phyloP scores from a whole-genome alignment of 495 filamentous ascomycete species.

The Penicillium longicatenatum region DNA sequence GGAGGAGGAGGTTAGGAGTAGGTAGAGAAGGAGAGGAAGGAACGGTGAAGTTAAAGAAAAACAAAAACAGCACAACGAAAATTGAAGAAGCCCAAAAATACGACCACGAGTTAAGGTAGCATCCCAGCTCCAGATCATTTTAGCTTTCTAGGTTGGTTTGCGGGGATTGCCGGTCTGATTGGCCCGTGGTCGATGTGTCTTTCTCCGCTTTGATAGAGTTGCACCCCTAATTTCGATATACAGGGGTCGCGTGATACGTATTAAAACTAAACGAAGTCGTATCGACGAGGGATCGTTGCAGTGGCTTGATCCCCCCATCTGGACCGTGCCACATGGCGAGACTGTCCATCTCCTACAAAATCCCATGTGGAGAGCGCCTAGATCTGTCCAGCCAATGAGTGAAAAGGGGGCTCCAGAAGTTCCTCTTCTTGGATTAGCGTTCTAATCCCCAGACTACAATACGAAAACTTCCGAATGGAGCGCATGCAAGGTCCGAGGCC shows the following conservation, averaged over 20 bases:
- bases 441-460: too few species aligned
- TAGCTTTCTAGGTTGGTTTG: background rate
- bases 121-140: conserved; percentile 9
- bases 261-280: background rate
- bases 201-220: conserved; percentile 24
- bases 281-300: background rate
- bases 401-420: background rate
- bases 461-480: too few species aligned
- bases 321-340: too few species aligned
- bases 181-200: background rate
- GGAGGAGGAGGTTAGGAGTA: background rate
- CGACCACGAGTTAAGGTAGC: conserved; percentile 29
- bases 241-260: background rate
- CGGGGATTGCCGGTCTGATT: conserved; percentile 3
- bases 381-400: background rate
- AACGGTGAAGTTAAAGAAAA: background rate
- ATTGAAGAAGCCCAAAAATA: conserved; percentile 12
- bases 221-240: background rate
- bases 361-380: conserved; percentile 1
- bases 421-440: background rate
- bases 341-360: too few species aligned
- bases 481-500: background rate
- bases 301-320: background rate
- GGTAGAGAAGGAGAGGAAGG: conserved; percentile 5
- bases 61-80: background rate